Conservation (phyloP, 208 protist species). For the Crithidia fasciculata region DNA sequence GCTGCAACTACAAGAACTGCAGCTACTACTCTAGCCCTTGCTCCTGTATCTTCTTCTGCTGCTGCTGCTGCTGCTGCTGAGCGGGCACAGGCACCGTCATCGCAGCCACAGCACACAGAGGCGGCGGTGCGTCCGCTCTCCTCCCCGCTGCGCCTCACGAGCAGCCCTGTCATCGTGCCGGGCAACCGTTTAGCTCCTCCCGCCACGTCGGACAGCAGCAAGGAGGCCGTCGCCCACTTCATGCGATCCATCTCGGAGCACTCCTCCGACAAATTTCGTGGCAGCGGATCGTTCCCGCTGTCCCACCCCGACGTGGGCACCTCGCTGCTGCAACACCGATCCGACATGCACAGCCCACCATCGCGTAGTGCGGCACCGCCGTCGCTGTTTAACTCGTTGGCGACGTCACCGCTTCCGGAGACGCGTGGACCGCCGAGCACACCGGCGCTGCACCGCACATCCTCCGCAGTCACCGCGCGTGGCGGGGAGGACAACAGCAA, state of each 20-base stretch:
- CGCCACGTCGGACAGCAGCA: not conserved
- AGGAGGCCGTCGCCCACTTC: not conserved
- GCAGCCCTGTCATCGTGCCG: not conserved
- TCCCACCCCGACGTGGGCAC: not conserved
- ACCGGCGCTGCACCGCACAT: not conserved
- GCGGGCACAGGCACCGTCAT: not conserved
- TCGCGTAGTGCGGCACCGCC: not conserved
- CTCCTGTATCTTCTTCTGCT: not conserved
- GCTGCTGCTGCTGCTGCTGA: slow-evolving; percentile 3
- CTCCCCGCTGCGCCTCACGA: not conserved
- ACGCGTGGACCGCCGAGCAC: not conserved
- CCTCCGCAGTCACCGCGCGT: not conserved
- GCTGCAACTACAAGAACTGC: not conserved
- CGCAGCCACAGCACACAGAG: not conserved
- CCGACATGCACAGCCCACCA: too few species aligned
- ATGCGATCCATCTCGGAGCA: not conserved
- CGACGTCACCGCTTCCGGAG: not conserved
- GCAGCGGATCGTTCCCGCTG: not conserved
- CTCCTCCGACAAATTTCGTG: not conserved
- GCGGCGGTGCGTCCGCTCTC: not conserved
- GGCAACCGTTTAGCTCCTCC: not conserved
- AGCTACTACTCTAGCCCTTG: too few species aligned
- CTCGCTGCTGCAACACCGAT: too few species aligned
- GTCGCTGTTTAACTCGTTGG: slow-evolving; percentile 5
- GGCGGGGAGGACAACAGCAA: not conserved